Conservation (phyloP, 768 basidiomycete genomes). For the Amanita thiersii region DNA sequence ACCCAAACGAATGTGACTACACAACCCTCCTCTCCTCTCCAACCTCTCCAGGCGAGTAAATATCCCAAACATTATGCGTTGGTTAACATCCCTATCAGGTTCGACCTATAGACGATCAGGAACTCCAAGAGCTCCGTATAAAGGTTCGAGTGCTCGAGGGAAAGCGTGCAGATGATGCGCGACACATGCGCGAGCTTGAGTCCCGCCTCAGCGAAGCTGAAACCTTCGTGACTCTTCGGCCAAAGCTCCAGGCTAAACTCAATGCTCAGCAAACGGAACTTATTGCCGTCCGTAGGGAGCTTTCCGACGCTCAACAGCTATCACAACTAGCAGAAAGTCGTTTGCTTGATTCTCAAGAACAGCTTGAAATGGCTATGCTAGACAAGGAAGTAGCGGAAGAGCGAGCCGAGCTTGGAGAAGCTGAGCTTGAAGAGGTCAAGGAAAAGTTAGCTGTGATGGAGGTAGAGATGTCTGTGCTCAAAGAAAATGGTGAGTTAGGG, state of each 20-base stretch:
- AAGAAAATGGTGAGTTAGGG: conserved; percentile 37
- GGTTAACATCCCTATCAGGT: conserved; percentile 8
- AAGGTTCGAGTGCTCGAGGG: conserved; percentile 82
- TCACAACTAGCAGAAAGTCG: conserved; percentile 61
- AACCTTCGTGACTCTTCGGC: conserved; percentile 73
- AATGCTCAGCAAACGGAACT: conserved; percentile 75
- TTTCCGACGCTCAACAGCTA: conserved; percentile 73
- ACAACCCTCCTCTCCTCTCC: conserved; percentile 4
- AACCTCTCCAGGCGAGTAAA: not conserved
- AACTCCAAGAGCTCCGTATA: conserved; percentile 73
- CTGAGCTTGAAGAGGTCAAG: conserved; percentile 69
- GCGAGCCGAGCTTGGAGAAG: conserved; percentile 70
- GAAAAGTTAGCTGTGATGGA: conserved; percentile 75
- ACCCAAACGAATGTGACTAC: not conserved
- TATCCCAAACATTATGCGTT: not conserved
- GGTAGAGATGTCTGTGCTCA: conserved; percentile 76
- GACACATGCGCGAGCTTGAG: conserved; percentile 79
- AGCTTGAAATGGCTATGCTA: conserved; percentile 89
- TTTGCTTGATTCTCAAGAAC: conserved; percentile 75
- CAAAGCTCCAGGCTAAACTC: conserved; percentile 87
- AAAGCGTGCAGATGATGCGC: conserved; percentile 80
- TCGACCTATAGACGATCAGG: conserved; percentile 40
- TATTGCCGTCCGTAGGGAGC: conserved; percentile 62
- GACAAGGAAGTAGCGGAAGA: conserved; percentile 98
- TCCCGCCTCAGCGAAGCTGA: conserved; percentile 78